Conservation (phyloP, 805 yeast species). For the Wickerhamiella alocasiicola region DNA sequence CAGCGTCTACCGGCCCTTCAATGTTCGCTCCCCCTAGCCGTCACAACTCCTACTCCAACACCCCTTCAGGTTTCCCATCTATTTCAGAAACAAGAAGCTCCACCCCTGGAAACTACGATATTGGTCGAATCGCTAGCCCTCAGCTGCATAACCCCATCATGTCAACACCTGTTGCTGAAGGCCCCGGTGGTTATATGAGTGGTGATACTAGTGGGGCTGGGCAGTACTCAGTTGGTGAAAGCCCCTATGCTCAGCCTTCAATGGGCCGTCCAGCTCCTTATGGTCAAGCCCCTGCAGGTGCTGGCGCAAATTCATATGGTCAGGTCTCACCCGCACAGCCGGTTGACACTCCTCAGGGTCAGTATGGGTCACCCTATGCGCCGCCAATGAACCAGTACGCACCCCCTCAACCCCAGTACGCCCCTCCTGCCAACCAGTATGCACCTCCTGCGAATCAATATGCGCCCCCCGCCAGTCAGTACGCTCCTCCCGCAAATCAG, state of each 20-base stretch:
- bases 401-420: neutral
- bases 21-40: slow-evolving; percentile 30
- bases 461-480: slow-evolving; percentile 7
- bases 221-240: too few relatives aligned
- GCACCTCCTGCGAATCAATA: slow-evolving; percentile 4
- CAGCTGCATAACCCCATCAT: too few relatives aligned
- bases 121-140: slow-evolving; percentile 1
- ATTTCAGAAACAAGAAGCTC: slow-evolving; percentile 4
- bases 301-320: too few relatives aligned
- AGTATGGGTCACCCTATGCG: too few relatives aligned
- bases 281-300: too few relatives aligned
- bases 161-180: too few relatives aligned
- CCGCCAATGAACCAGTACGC: neutral
- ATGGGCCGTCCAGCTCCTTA: too few relatives aligned
- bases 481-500: neutral
- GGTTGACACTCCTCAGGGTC: slow-evolving; percentile 1
- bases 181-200: too few relatives aligned
- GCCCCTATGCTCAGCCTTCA: too few relatives aligned
- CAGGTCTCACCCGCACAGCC: too few relatives aligned
- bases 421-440: slow-evolving; percentile 8
- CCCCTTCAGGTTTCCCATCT: slow-evolving; percentile 2
- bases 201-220: too few relatives aligned
- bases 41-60: slow-evolving; percentile 1
- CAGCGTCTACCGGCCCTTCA: slow-evolving; percentile 9
- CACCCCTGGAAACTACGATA: slow-evolving; percentile 4